Base-by-base conservation (phyloP, 2,329 filamentous ascomycete genomes). In the Stagonosporopsis cucurbitacearum region DNA sequence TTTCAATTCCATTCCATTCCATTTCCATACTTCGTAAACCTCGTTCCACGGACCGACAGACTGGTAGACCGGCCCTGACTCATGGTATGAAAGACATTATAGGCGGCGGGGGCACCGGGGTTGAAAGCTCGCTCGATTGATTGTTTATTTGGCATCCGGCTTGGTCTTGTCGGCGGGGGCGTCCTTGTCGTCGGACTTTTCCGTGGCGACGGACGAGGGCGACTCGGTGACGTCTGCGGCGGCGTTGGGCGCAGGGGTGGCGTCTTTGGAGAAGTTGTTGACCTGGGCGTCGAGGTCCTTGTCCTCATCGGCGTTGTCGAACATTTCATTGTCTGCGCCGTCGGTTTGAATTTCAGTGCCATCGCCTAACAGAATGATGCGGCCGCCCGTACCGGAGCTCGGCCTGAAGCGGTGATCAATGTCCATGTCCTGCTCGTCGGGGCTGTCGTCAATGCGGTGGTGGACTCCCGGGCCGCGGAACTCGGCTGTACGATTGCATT, bases 351-450 rank as follows among this genome's bases (percentile, higher is more conserved):
- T 87, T 81, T 97, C 93, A 71, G 92, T 96, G 70, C 94, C 95
- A 81, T 98, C 93, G 65, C 94, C 93, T 67, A 99, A 86, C 74
- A 96, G 88, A 77, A 98, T 98, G 76, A 97, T 92, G 69, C 93
- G 88, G 67, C 92, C 92, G 44, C 73, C 71, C 51, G 68, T 57
- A 56, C 81, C 80, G 75, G 89, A 89, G 75, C 88, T 89, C 66
- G 89, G 88, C 64, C 82, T 79, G 71, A 90, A 89, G 66, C 81
- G 79, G 75, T 85, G 84, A 69, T 90, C 87, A 76, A 86, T 82
- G 70, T 92, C 88, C 78, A 90, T 82, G 74, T 92, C 89, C 80
- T 90, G 92, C 59, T 89, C 79, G 71, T 81, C 79, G 58, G 77
- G 74, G 60, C 75, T 79, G 66, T 81, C 79, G 67, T 81, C 79